These are phyloP conservation scores for Acorus calamus DNA, from an alignment of 106 monocot species.

Conservation along the genomic window DNA sequence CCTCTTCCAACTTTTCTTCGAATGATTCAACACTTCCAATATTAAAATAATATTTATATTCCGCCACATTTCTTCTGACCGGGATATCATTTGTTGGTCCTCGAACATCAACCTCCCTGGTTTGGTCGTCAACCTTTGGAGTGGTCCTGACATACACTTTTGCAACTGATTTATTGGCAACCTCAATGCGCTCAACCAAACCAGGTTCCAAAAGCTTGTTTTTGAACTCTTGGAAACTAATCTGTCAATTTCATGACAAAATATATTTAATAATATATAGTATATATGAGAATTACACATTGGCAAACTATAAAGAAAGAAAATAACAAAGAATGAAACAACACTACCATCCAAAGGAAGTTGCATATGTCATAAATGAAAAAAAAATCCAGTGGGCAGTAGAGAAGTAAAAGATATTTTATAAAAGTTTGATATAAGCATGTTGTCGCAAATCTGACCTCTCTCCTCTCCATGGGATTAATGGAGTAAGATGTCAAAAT, in stretches of 20 bases:
- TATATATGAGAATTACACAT: too few relatives aligned
- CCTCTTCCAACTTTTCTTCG: conserved; percentile 93
- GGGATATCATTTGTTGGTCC: conserved; percentile 24
- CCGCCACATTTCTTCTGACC: conserved; percentile 22
- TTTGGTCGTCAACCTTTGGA: conserved; percentile 31
- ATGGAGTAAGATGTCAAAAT: conserved; percentile 56
- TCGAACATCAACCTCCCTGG: conserved; percentile 33
- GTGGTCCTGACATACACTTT: conserved; percentile 78
- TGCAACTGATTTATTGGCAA: conserved; percentile 89
- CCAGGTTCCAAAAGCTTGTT: conserved; percentile 86
- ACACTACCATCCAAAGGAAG: background rate
- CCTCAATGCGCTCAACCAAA: conserved; percentile 84
- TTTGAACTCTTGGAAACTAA: conserved; percentile 98
- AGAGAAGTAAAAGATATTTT: background rate
- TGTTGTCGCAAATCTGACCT: conserved; percentile 28
- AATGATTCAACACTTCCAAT: conserved; percentile 97
- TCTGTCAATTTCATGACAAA: conserved; percentile 26
- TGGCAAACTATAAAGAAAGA: too few relatives aligned
- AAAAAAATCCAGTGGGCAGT: background rate
- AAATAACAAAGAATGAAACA: background rate
- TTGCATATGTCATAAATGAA: background rate
- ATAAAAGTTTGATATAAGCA: too few relatives aligned
- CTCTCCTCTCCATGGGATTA: conserved; percentile 58
- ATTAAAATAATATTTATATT: conserved; percentile 74
- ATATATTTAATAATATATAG: too few relatives aligned